Base-by-base conservation (phyloP, 768 basidiomycete species). In the Hypholoma fasciculare region DNA sequence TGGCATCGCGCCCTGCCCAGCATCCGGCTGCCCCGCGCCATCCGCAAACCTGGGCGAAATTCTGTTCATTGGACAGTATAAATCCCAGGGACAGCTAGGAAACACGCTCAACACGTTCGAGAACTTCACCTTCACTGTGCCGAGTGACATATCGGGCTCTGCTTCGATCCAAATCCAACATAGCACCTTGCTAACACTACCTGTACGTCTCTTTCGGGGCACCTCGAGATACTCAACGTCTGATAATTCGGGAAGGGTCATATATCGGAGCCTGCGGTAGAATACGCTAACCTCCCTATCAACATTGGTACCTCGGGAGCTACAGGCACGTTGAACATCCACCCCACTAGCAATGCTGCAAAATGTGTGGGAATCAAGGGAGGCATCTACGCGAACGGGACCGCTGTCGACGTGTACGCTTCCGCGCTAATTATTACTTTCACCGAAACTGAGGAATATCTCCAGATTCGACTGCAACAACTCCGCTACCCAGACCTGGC, bases 101-200 rank as follows among this genome's bases (percentile, higher is more conserved):
- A 34, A 34, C 30, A 34, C 30, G 1, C 30, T 34, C 9, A 34
- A 34, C 6, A 34, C 30, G 14, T 52, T 58, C 44, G 30, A 46
- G 39, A 54, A 59, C 26, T 48, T 54, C 19, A 49, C 48, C 2
- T 20, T 54, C 12, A 4, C 16, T 12, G 58, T 59, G 7, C 58
- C 58, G 13, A 36, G 19, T 16, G 58, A 54, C 19, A 49, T 59
- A 5, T 49, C 47, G 11, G 58, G 58, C 3, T 16, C 11, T 7
- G 52, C 58, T n/a, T 37, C 58, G 4, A 59, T 59, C 23, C 47
- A 59, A 23, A 52, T 43, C 23, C 47, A 49, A 26, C 58, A 50
- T n/a, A 13, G 16, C 19, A 19, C 13, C 16, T n/a, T 58, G 12
- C 7, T 12, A 11, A 49, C 57, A 5, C 19, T 40, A 17, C 42